phyloP scores from a whole-genome alignment of 1,284 basidiomycete species.

The Cutaneotrichosporon cavernicola region DNA sequence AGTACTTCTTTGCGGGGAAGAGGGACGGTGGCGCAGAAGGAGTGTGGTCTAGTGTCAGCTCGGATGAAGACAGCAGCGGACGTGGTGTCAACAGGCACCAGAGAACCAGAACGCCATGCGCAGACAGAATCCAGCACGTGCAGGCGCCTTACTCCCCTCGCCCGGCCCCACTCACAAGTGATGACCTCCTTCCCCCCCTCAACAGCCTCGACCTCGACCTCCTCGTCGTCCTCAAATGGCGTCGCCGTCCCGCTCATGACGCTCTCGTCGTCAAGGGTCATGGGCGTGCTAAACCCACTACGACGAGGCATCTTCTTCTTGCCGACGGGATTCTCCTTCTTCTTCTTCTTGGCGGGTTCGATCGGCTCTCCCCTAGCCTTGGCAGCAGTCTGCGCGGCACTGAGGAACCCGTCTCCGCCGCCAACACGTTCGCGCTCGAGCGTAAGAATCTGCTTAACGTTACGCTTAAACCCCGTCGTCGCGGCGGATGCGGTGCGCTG shows the following conservation, averaged over 20 bases:
- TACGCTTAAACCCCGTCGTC: constrained; percentile 37
- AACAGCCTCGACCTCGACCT: constrained; percentile 14
- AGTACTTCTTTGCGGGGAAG: constrained; percentile 55
- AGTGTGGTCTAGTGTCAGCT: constrained; percentile 44
- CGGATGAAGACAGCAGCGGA: neutral
- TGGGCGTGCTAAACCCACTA: constrained; percentile 35
- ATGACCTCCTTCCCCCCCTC: constrained; percentile 40
- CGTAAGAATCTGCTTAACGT: constrained; percentile 50
- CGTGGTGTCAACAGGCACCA: neutral
- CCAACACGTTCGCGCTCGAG: constrained; percentile 47
- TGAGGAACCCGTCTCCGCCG: constrained; percentile 48
- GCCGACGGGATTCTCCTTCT: constrained; percentile 30
- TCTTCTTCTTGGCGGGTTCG: constrained; percentile 46
- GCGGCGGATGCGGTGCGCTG: constrained; percentile 38
- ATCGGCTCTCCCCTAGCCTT: constrained; percentile 43
- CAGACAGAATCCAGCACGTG: neutral
- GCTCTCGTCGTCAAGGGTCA: constrained; percentile 26
- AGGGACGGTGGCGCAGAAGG: constrained; percentile 51
- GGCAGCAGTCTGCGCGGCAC: constrained; percentile 38
- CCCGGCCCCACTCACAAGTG: constrained; percentile 43
- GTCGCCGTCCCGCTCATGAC: constrained; percentile 22
- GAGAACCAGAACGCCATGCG: neutral
- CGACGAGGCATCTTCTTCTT: constrained; percentile 19
- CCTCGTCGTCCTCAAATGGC: constrained; percentile 19
- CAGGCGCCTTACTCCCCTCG: neutral